Evolutionary conservation across 176 grass and related monocot genomes (phyloP).

Genomic region (Panicum miliaceum): DNA sequence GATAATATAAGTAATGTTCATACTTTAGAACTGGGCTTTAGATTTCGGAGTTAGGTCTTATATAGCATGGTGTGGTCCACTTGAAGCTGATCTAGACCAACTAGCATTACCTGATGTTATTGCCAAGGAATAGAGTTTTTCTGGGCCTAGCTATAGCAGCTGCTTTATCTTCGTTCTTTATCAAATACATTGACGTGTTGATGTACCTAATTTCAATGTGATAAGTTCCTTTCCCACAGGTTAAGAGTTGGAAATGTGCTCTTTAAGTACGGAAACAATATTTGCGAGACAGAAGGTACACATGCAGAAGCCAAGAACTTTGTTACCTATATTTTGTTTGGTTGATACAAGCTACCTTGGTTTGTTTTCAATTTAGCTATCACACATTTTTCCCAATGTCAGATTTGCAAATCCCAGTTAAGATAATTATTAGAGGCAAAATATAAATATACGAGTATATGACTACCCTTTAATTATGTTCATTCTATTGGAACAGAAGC

Average conservation of each 20-base stretch:
- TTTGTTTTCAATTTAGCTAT: too few relatives aligned
- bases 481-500: too few relatives aligned
- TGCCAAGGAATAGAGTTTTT: neutral
- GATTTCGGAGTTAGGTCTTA: neutral
- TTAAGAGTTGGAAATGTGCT: slow-evolving; percentile 88
- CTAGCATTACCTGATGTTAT: neutral
- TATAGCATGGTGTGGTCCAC: neutral
- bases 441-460: too few relatives aligned
- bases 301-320: neutral
- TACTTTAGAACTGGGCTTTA: neutral
- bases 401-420: too few relatives aligned
- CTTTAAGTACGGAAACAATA: slow-evolving; percentile 71
- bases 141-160: neutral
- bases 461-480: too few relatives aligned
- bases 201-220: too few relatives aligned
- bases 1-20: neutral
- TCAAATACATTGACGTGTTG: slow-evolving; percentile 43
- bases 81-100: neutral
- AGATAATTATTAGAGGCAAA: too few relatives aligned
- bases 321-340: slow-evolving; percentile 11
- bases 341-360: neutral
- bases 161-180: slow-evolving; percentile 5
- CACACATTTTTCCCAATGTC: too few relatives aligned
- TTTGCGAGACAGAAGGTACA: slow-evolving; percentile 70
- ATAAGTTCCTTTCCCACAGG: slow-evolving; percentile 44